A percentile compares a stretch with the other conserved stretches of the same genome.
These are phyloP conservation scores for Schizophyllum amplum DNA, from an alignment of 1,284 basidiomycete species.

Conservation along the genomic window DNA sequence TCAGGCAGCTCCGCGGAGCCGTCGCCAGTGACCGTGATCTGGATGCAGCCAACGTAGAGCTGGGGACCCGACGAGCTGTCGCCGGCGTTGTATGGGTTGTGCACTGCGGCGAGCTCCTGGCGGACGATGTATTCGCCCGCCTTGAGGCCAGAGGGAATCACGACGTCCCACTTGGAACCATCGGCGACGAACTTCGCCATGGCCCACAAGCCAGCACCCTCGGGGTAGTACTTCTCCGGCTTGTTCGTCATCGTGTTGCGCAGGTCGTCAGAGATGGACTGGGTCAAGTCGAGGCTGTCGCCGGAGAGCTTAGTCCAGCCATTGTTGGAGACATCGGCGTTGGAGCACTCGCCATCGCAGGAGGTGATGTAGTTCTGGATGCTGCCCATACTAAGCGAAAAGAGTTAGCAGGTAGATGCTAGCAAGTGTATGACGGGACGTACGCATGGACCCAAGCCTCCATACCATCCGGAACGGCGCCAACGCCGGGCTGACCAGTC, in stretches of 20 bases:
- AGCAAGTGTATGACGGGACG: not conserved
- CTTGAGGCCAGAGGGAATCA: conserved; percentile 26
- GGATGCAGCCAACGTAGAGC: conserved; percentile 19
- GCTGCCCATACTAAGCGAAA: conserved; percentile 21
- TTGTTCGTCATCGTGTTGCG: conserved; percentile 18
- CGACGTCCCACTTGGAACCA: conserved; percentile 17
- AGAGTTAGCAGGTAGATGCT: not conserved
- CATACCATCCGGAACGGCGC: conserved; percentile 8
- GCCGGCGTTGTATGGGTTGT: conserved; percentile 15
- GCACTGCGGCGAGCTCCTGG: conserved; percentile 21
- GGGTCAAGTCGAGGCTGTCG: conserved; percentile 24
- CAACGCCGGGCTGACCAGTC: conserved; percentile 14
- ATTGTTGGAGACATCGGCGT: conserved; percentile 23
- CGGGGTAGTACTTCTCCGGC: conserved; percentile 16
- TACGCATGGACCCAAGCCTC: conserved; percentile 20
- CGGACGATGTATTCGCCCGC: conserved; percentile 30
- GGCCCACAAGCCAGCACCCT: conserved; percentile 16
- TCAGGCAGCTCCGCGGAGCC: conserved; percentile 22
- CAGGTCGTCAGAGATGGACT: conserved; percentile 25
- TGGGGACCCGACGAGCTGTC: conserved; percentile 18
- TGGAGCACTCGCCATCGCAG: conserved; percentile 27
- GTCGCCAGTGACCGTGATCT: conserved; percentile 27
- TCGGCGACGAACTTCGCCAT: conserved; percentile 17
- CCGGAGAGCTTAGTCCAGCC: conserved; percentile 32
- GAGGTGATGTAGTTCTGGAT: conserved; percentile 30